Evolutionary conservation across 2,329 filamentous ascomycete species (phyloP).

Genomic region (Tolypocladium inflatum): DNA sequence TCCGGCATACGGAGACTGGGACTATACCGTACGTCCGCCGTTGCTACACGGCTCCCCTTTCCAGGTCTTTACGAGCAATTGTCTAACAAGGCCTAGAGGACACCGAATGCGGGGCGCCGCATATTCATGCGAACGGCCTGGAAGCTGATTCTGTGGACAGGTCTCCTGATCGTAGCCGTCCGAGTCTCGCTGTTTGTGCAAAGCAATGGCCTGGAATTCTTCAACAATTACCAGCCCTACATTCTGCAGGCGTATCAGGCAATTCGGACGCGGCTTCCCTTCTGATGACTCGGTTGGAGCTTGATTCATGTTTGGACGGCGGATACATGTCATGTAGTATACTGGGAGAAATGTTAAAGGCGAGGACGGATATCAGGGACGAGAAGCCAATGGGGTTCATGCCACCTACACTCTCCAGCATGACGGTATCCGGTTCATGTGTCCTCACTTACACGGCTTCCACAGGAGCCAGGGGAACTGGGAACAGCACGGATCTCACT

Average conservation of each 20-base stretch:
- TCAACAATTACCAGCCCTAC: background rate
- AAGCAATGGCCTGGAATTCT: background rate
- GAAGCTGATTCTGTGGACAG: constrained; percentile 1
- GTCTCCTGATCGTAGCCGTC: background rate
- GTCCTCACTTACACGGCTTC: background rate
- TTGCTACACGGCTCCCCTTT: background rate
- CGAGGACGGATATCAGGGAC: background rate
- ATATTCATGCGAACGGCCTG: background rate
- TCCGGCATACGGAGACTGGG: constrained; percentile 21
- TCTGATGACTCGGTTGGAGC: background rate
- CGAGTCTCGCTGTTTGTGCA: background rate
- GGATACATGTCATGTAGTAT: background rate
- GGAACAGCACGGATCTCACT: background rate
- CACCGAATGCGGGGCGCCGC: background rate
- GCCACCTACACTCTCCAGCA: background rate
- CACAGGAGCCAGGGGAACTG: background rate
- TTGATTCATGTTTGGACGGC: background rate
- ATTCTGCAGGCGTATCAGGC: background rate
- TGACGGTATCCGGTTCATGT: no score
- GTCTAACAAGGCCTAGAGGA: background rate
- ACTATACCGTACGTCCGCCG: constrained; percentile 18
- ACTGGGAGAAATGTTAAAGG: no score
- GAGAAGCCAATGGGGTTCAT: background rate
- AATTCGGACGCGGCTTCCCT: background rate
- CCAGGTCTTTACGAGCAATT: background rate